Base-by-base conservation (phyloP, 805 yeast species). In the Lachancea mirantina region DNA sequence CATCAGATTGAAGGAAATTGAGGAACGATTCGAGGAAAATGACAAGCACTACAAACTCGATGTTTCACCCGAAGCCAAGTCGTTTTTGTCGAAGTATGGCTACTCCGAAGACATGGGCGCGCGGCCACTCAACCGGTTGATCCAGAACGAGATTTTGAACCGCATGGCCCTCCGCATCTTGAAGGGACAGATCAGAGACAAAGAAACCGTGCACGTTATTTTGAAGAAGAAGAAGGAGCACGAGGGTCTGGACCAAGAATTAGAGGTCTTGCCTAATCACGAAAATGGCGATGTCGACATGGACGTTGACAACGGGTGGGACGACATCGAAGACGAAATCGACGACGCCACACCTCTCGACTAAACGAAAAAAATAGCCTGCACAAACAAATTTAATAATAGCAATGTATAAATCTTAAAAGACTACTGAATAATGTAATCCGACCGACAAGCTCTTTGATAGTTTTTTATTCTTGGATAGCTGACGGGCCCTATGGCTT, bases 21-120 rank as follows among this genome's bases (percentile, higher is more conserved):
- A 88, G 59, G 65, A 75, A 40, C 71, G 98, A 50, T 88, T 92
- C 60, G 82, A 74, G 42, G 74, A 75, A 22, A 89, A 83, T 59
- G 95, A 89, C 52, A 87, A 84, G 66, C 66, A 74, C 32, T 69
- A 89, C 50, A 68, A 69, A 19, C 72, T 92, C 50, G 74, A 78
- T 18, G 73, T 89, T n/a, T 76, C 78, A 34, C 76, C 74, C 28
- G 76, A 67, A 7, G 95, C 96, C 3, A 64, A 82, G 48, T 87
- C 82, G 32, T 92, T 78, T 68, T 66, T 92, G 45, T 78, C 94
- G 46, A 73, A 70, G 49, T 65, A 84, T 48, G 98, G 98, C 30
- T 92, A 88, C 64, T 84, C 95, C 16, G 72, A 79, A 36, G 95
- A 89, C 58, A 67, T 92, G 59, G 98, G 98, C 64, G 98, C 98